phyloP scores from a whole-genome alignment of 768 basidiomycete genomes.

The Pluteus cervinus region DNA sequence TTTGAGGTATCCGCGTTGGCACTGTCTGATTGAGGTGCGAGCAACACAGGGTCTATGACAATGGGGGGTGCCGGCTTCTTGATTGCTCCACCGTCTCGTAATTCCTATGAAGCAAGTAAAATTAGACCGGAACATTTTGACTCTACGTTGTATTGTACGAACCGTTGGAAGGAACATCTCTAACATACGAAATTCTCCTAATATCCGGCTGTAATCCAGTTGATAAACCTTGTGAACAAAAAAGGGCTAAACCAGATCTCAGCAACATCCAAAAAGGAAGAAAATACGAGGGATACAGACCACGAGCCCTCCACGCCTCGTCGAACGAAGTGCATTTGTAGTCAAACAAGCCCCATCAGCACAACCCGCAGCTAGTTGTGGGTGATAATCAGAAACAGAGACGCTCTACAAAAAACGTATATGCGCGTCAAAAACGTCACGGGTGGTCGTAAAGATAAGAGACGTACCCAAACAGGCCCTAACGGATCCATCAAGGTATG shows the following conservation, averaged over 20 bases:
- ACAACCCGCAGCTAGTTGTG: constrained; percentile 75
- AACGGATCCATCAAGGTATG: constrained; percentile 67
- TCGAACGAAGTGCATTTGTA: constrained; percentile 63
- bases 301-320: constrained; percentile 64
- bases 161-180: constrained; percentile 81
- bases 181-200: constrained; percentile 78
- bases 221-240: constrained; percentile 78
- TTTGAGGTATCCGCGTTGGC: no score
- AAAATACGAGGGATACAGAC: constrained; percentile 34
- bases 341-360: constrained; percentile 80
- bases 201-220: constrained; percentile 78
- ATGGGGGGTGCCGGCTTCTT: no score
- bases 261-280: neutral
- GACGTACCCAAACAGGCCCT: constrained; percentile 78
- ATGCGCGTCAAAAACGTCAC: neutral
- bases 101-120: no score
- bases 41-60: no score
- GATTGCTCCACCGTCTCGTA: no score
- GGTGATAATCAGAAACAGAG: constrained; percentile 77
- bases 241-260: constrained; percentile 48
- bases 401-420: constrained; percentile 43
- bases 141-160: constrained; percentile 1
- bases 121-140: neutral
- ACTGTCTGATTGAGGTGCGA: no score
- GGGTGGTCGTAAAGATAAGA: neutral